phyloP scores from a whole-genome alignment of 148 eudicot species.

The Fagopyrum homotropicum region DNA sequence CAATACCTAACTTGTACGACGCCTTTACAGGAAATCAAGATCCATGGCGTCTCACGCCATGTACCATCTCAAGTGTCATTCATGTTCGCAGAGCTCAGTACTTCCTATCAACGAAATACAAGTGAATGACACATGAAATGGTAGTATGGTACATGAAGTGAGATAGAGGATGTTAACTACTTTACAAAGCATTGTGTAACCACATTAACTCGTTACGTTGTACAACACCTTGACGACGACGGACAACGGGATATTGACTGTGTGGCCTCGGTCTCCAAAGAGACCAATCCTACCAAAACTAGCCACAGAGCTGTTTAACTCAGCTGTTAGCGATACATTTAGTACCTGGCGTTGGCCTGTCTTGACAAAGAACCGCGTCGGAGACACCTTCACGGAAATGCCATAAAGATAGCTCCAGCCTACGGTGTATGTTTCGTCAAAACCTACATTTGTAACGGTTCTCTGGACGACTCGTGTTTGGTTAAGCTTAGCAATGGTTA shows the following conservation, averaged over 20 bases:
- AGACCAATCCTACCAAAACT: constrained; percentile 91
- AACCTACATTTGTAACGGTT: constrained; percentile 58
- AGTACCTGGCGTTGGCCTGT: constrained; percentile 60
- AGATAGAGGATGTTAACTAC: neutral
- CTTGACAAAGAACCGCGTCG: constrained; percentile 49
- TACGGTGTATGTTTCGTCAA: constrained; percentile 61
- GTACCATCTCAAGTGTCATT: neutral
- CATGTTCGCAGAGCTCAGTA: neutral
- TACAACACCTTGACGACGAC: constrained; percentile 46
- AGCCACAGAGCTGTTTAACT: constrained; percentile 44
- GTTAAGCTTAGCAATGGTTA: constrained; percentile 70
- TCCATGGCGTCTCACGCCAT: neutral
- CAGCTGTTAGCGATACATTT: constrained; percentile 44
- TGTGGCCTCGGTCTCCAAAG: constrained; percentile 74
- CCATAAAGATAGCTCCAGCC: constrained; percentile 94
- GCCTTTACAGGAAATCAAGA: constrained; percentile 9
- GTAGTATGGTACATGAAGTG: neutral
- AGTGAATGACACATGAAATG: neutral
- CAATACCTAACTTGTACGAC: neutral
- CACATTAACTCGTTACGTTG: constrained; percentile 25
- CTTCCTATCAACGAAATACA: neutral
- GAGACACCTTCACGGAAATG: constrained; percentile 63
- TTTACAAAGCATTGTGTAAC: neutral
- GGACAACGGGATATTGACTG: constrained; percentile 64
- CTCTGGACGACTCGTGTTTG: constrained; percentile 57